Percentiles rank a stretch among this genome's conserved stretches.
These are phyloP conservation scores for Candida caryicola DNA, from an alignment of 805 yeast species.

Conservation along the genomic window DNA sequence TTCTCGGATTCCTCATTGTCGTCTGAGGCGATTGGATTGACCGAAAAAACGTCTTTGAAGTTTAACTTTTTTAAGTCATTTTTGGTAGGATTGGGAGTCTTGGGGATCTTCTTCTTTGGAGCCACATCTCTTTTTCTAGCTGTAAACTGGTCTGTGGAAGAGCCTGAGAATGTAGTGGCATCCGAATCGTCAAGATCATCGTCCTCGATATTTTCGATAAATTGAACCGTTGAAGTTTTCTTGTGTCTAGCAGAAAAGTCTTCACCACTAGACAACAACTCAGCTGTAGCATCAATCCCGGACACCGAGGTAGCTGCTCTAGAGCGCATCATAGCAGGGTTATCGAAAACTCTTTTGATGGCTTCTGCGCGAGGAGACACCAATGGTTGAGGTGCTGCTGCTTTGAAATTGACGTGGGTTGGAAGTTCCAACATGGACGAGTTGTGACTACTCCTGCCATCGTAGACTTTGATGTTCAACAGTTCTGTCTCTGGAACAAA, in stretches of 20 bases:
- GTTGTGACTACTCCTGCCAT: neutral
- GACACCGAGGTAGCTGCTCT: constrained; percentile 11
- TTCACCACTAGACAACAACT: constrained; percentile 6
- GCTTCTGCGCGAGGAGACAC: constrained; percentile 38
- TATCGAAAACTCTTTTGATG: constrained; percentile 41
- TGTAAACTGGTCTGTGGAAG: constrained; percentile 8
- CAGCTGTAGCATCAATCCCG: constrained; percentile 10
- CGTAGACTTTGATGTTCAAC: no score
- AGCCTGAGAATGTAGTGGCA: constrained; percentile 7
- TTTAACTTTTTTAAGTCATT: constrained; percentile 22
- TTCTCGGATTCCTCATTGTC: constrained; percentile 13
- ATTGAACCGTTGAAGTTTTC: constrained; percentile 17
- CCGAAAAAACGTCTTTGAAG: constrained; percentile 30
- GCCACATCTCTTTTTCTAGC: constrained; percentile 4
- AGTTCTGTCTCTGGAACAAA: neutral
- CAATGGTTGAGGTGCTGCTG: constrained; percentile 10
- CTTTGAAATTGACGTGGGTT: neutral
- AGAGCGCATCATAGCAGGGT: constrained; percentile 37
- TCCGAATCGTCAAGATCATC: constrained; percentile 1
- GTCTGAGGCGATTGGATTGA: constrained; percentile 10
- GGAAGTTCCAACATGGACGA: neutral
- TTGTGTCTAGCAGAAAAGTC: constrained; percentile 3
- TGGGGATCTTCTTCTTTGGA: constrained; percentile 28
- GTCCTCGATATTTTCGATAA: constrained; percentile 21
- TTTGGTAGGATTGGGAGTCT: constrained; percentile 37